Percentiles rank a stretch among this genome's conserved stretches.
phyloP scores from a whole-genome alignment of 257 asterid species.

The Linaria vulgaris region DNA sequence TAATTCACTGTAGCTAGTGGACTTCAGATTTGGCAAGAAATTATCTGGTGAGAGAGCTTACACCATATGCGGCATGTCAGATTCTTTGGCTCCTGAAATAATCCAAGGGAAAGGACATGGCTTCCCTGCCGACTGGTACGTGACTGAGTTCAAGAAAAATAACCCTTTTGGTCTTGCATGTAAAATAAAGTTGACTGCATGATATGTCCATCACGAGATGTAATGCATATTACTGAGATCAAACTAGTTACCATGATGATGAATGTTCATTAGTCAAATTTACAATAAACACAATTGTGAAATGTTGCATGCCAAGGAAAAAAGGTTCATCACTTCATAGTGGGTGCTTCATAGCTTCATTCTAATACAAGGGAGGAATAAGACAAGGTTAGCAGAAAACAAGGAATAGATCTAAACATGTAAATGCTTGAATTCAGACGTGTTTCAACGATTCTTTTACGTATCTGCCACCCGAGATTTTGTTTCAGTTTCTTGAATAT shows the following conservation, averaged over 20 bases:
- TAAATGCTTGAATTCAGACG: constrained; percentile 6
- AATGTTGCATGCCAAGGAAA: not conserved
- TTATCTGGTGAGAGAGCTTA: constrained; percentile 70
- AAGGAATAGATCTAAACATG: too few relatives aligned
- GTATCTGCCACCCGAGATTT: constrained; percentile 20
- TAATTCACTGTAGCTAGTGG: constrained; percentile 67
- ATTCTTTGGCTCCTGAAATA: constrained; percentile 90
- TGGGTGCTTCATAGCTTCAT: too few relatives aligned
- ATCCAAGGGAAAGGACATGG: constrained; percentile 94
- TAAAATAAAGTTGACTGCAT: too few relatives aligned
- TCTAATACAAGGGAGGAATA: too few relatives aligned
- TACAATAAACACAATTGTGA: too few relatives aligned
- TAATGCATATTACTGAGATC: too few relatives aligned
- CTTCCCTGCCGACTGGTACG: constrained; percentile 90
- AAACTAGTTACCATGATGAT: too few relatives aligned
- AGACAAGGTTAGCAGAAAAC: too few relatives aligned
- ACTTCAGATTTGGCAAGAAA: constrained; percentile 88
- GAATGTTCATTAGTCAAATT: too few relatives aligned
- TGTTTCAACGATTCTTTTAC: constrained; percentile 2
- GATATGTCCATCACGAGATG: too few relatives aligned
- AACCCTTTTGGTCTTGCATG: too few relatives aligned
- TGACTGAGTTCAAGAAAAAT: constrained; percentile 16
- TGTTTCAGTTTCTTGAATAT: constrained; percentile 19
- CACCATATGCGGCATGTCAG: constrained; percentile 85
- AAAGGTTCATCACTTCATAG: too few relatives aligned